Evolutionary conservation across 2,329 filamentous ascomycete species (phyloP).

Genomic region (Ambrosiella beaveri): DNA sequence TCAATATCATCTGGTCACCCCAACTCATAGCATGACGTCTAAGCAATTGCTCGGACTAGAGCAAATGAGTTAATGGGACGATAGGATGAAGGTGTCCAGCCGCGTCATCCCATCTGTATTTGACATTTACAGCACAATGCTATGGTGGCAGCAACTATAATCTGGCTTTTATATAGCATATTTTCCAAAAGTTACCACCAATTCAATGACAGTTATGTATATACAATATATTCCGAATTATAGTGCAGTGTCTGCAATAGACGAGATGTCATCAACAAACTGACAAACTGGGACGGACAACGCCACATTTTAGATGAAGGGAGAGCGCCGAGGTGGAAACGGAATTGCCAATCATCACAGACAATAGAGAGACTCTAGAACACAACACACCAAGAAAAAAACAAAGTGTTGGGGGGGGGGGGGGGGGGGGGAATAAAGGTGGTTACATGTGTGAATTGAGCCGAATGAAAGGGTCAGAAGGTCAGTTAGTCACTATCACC

Average conservation of each 20-base stretch:
- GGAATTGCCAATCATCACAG: background rate
- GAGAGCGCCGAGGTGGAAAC: background rate
- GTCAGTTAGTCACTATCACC: background rate
- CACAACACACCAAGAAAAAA: too few relatives aligned
- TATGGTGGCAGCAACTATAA: too few relatives aligned
- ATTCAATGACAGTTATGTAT: too few relatives aligned
- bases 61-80: background rate
- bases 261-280: background rate
- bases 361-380: background rate
- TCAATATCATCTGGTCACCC: background rate
- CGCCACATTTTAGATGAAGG: background rate
- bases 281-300: background rate
- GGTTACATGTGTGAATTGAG: too few relatives aligned
- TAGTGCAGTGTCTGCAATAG: too few relatives aligned
- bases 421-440: too few relatives aligned
- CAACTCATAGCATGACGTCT: background rate
- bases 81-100: background rate
- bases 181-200: too few relatives aligned
- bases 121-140: too few relatives aligned
- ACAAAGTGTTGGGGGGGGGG: too few relatives aligned
- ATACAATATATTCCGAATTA: too few relatives aligned
- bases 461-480: background rate
- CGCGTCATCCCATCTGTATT: background rate
- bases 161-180: too few relatives aligned
- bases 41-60: background rate